Base-by-base conservation (phyloP, 1,284 basidiomycete species). In the Uromyces viciae-fabae region DNA sequence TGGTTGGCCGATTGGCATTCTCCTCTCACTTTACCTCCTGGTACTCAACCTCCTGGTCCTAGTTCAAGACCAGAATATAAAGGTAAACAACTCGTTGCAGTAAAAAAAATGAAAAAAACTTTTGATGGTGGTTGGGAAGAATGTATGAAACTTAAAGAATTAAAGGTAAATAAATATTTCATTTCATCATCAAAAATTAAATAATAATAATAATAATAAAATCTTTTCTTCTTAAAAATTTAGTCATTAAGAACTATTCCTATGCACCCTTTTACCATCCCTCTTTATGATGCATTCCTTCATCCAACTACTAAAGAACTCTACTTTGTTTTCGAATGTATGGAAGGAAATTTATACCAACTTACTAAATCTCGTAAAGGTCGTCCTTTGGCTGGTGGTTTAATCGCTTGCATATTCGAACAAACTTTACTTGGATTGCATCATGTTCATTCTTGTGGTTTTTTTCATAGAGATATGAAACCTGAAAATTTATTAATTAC, bases 401-500 rank as follows among this genome's bases (percentile, higher is more conserved):
- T 99, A 83, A 92, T 97, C 81, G 93, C 94, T 19, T 95, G 93
- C 83, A 95, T 98, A 85, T 97, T 98, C 86, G 91, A 91, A 81
- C 97, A 99, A 87, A 94, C 95, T 84, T 91, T 95, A 52, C 88
- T 90, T 15, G 97, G 97, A 43, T 89, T 99, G 49, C 89, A 94
- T 85, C 97, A 99, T 86, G 94, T 99, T 82, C 97, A 99, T 87
- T 86, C 88, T 22, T 89, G 92, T 69, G 96, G 96, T 81, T 99
- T 97, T 87, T 99, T 99, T 86, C 97, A 99, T 86, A 93, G 97
- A 77, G 97, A 99, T 87, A 96, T 99, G 94, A 99, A 99, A 87
- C 97, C 97, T 38, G 97, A 99, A 86, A 99, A 99, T 85, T 91
- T 99, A n/a, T 91, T 99, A 78, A 96, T 99, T 84, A 99, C 97